Evolutionary conservation across 2,329 filamentous ascomycete species (phyloP), one percentile per base, ranked within the genome.

Genomic region (Dactylonectria estremocensis): DNA sequence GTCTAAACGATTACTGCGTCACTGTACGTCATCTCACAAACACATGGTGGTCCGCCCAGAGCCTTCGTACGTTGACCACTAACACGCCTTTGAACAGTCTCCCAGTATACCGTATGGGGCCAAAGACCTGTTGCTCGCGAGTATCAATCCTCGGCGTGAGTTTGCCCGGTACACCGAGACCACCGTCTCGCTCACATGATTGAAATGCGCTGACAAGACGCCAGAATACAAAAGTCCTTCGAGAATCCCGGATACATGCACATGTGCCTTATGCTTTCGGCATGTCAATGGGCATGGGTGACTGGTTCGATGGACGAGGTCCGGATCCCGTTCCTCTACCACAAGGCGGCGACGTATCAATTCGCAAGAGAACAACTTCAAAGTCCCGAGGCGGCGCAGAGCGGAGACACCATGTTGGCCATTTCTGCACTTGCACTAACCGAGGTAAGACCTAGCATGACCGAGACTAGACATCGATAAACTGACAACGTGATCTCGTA

Each of bases 281-380:
- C 82, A 24, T 80, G 83, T 58, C 83, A 85, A 58, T 84, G 82
- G 82, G 81, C 82, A 24, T 85, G 83, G 83, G 80, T 82, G 52
- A 84, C 81, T 2, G 83, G 83, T 33, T 83, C 83, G 58, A 80
- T 83, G 71, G 83, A 84, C 59, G 78, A 82, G 58, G 83, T 84
- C 70, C 80, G 81, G 69, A 77, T 84, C 22, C 82, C 83, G 11
- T 84, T 84, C 69, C 77, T 84, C 58, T 83, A 85, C 64, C 83
- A 84, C 72, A 85, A 85, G 69, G 77, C 83, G 28, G 82, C 83
- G 54, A 83, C 83, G 11, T 85, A 85, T 72, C 80, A 82, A 60
- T 85, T 84, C 65, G 83, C 83, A 55, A 81, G 83, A 67, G 79
- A 83, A 68, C 83, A 85, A 66, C 73, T 85, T 48, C 78, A 79